These are phyloP conservation scores for Anthracocystis panici-leucophaei DNA, from an alignment of 1,284 basidiomycete genomes.

Conservation along the genomic window DNA sequence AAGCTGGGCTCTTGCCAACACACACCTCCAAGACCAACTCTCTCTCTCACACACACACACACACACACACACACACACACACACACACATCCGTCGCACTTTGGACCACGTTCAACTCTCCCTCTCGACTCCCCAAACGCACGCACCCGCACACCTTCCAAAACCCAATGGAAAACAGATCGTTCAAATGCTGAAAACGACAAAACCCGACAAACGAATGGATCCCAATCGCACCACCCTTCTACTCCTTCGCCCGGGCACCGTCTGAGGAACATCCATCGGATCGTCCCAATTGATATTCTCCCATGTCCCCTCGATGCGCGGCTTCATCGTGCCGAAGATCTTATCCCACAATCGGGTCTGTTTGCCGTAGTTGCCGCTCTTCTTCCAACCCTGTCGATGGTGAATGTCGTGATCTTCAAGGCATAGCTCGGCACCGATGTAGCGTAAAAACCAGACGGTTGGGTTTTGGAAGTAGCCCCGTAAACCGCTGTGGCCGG, in stretches of 20 bases:
- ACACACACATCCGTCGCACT: too few species aligned
- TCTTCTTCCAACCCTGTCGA: constrained; percentile 60
- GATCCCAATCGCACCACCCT: neutral
- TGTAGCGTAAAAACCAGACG: constrained; percentile 41
- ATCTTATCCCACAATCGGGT: constrained; percentile 63
- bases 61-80: too few species aligned
- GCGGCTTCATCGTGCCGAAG: constrained; percentile 61
- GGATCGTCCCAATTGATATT: constrained; percentile 49
- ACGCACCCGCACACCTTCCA: too few species aligned
- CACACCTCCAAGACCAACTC: too few species aligned
- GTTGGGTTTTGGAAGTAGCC: constrained; percentile 59
- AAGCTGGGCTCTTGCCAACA: too few species aligned
- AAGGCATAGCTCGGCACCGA: constrained; percentile 55
- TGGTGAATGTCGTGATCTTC: constrained; percentile 70
- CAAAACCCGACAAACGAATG: too few species aligned
- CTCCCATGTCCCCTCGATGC: constrained; percentile 49
- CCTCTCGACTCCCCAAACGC: too few species aligned
- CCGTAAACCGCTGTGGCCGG: constrained; percentile 62
- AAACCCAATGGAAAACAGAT: too few species aligned
- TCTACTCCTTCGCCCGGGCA: constrained; percentile 1
- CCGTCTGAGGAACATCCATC: constrained; percentile 20
- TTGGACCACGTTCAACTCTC: too few species aligned
- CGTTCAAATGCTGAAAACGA: too few species aligned
- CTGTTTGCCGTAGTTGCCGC: constrained; percentile 66
- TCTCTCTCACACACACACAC: too few species aligned